Conservation (phyloP, 106 monocot species). For the Dioscorea alata region DNA sequence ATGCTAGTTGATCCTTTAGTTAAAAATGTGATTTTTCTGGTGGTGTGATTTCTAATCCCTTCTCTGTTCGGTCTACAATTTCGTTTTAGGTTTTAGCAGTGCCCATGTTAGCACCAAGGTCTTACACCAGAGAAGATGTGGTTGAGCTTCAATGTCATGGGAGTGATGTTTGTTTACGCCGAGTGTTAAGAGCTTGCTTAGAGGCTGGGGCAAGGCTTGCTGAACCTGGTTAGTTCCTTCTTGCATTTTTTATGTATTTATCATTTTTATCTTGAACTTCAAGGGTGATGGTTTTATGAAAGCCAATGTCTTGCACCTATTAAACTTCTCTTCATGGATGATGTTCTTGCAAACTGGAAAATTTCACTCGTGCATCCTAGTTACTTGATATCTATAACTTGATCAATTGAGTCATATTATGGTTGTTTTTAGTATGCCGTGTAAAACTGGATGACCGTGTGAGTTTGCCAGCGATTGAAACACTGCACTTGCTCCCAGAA, state of each 20-base stretch:
- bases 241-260: not conserved
- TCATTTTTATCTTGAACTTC: not conserved
- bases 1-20: not conserved
- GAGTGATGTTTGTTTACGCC: conserved; percentile 77
- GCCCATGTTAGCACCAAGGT: conserved; percentile 94
- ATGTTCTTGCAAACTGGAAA: no score
- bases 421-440: no score
- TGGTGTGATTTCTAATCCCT: not conserved
- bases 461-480: no score
- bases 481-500: no score
- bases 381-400: no score
- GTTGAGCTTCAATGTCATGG: conserved; percentile 99
- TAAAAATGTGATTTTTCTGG: not conserved
- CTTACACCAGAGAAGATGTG: conserved; percentile 95
- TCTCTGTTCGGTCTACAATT: not conserved
- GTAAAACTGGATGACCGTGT: no score
- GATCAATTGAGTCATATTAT: no score
- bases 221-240: conserved; percentile 67
- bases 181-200: conserved; percentile 90
- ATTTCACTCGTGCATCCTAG: no score
- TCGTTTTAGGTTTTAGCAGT: conserved; percentile 62
- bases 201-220: conserved; percentile 97
- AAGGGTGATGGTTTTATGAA: not conserved
- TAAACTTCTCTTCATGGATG: no score
- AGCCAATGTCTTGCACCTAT: not conserved